Evolutionary conservation across 1,139 yeast genomes (phyloP), one percentile per base, ranked within the genome.

Genomic region (Citeromyces siamensis): DNA sequence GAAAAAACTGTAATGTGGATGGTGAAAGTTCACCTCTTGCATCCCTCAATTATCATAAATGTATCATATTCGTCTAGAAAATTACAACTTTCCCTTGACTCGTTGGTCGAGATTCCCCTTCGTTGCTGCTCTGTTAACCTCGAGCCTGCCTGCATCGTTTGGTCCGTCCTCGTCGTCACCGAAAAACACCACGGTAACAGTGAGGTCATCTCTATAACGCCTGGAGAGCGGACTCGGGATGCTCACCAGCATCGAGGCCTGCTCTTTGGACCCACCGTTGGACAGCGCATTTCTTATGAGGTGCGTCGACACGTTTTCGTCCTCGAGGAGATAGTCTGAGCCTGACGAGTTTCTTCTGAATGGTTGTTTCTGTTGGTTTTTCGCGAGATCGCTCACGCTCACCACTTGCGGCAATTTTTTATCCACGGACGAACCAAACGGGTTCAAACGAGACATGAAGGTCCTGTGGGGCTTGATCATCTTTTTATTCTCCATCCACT

Each of bases 221-320:
- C 98, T 75, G 16, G 95, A 82, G 45, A 82, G 71, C 1, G 98
- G 96, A 28, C 85, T 74, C n/a, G 98, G 97, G 40, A 90, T 86
- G 38, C 94, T 80, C 17, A 88, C 79, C 42, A 90, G 63, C 73
- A 93, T 82, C 10, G 88, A 75, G 1, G 88, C 85, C 49, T 84
- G 90, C 42, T 88, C 95, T 45, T 74, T 71, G 27, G 82, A 76
- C 2, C 94, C 95, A 7, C 96, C 95, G 44, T 71, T 71, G 37
- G 95, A 88, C 40, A 90, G 66, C 0, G 98, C 97, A 56, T 90
- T 90, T 52, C 98, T 71, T 37, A 90, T 82, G 49, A 90, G 65
- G 56, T 90, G 98, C 0, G 98, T 90, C 1, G 95, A 80, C 4
- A 80, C 95, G 50, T 90, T 90, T 23, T 71, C 73, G 59, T 90